These are phyloP conservation scores for Lactifluus pinguis DNA, from an alignment of 768 basidiomycete species.

Conservation along the genomic window DNA sequence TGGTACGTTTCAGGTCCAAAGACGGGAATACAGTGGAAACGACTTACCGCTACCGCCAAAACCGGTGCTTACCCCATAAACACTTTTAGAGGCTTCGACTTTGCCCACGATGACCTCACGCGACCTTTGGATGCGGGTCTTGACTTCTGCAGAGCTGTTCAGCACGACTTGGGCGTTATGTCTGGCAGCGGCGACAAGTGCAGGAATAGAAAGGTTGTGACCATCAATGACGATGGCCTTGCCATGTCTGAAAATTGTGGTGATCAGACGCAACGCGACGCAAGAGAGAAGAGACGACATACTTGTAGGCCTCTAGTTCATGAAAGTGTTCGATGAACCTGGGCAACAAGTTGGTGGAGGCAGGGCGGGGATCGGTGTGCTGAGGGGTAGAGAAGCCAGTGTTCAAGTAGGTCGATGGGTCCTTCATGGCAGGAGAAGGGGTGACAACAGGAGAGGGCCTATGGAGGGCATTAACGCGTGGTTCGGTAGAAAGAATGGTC, in stretches of 20 bases:
- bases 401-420: background rate
- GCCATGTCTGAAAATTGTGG: slow-evolving; percentile 40
- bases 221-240: slow-evolving; percentile 59
- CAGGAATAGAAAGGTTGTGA: slow-evolving; percentile 61
- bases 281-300: slow-evolving; percentile 18
- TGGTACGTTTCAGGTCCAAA: slow-evolving; percentile 2
- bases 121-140: slow-evolving; percentile 49
- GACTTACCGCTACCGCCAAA: slow-evolving; percentile 70
- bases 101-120: slow-evolving; percentile 58
- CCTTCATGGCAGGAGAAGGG: background rate
- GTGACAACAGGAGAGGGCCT: background rate
- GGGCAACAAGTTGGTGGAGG: slow-evolving; percentile 33
- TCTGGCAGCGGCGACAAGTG: slow-evolving; percentile 68
- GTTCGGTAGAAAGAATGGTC: slow-evolving; percentile 15
- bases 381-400: background rate
- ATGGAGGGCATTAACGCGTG: slow-evolving; percentile 10
- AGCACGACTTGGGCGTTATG: slow-evolving; percentile 45
- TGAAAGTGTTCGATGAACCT: slow-evolving; percentile 50
- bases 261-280: slow-evolving; percentile 1
- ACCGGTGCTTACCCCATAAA: slow-evolving; percentile 82
- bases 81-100: slow-evolving; percentile 53
- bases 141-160: slow-evolving; percentile 39
- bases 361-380: background rate
- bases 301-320: slow-evolving; percentile 63
- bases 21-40: slow-evolving; percentile 8